These are phyloP conservation scores for Blastocystis sp. DNA, from an alignment of 352 stramenopile genomes.

Conservation along the genomic window DNA sequence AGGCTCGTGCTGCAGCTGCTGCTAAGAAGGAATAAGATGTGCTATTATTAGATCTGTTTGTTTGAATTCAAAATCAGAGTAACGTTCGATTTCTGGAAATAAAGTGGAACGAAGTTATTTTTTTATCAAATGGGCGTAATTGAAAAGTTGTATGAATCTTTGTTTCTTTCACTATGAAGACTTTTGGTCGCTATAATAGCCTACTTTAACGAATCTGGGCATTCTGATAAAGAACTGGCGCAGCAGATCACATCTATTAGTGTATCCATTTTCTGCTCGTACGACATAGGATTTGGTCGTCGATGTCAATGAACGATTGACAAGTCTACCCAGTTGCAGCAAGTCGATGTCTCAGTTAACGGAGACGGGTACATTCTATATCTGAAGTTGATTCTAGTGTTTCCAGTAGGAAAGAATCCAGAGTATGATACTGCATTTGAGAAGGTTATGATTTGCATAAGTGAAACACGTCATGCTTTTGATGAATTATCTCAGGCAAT, in stretches of 20 bases:
- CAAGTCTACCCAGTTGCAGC: background rate
- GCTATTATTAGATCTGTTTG: constrained; percentile 57
- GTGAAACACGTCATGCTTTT: background rate
- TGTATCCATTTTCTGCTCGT: background rate
- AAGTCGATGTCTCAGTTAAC: background rate
- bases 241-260: background rate
- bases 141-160: constrained; percentile 36
- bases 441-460: background rate
- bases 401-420: background rate
- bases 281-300: background rate
- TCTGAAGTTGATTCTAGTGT: background rate
- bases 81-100: background rate
- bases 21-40: constrained; percentile 80
- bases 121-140: background rate
- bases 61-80: background rate
- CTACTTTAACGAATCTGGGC: background rate
- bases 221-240: background rate
- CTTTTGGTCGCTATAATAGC: background rate
- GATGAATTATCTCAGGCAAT: background rate
- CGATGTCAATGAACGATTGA: background rate
- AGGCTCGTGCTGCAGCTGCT: constrained; percentile 63
- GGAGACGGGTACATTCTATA: background rate
- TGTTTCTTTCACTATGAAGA: background rate
- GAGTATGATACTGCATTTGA: background rate
- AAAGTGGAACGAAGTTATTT: background rate